Percentiles rank a stretch among this genome's conserved stretches.
Conservation (phyloP, 352 stramenopile genomes). For the Thalassiosira ordinaria region DNA sequence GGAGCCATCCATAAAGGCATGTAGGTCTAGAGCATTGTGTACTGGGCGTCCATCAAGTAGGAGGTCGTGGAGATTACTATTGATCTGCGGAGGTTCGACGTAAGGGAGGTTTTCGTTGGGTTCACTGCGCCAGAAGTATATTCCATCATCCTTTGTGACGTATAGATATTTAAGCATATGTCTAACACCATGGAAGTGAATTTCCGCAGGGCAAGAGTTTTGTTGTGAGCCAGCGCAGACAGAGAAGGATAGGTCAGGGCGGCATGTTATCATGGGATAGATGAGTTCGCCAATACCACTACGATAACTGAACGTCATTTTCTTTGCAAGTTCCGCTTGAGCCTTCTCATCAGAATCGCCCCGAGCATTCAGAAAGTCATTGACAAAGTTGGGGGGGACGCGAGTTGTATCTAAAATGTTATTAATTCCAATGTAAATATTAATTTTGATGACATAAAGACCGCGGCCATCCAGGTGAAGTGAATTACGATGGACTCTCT, state of each 20-base stretch:
- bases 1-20: background rate
- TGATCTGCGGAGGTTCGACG: background rate
- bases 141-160: background rate
- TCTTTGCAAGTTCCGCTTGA: slow-evolving; percentile 14
- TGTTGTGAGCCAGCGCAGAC: background rate
- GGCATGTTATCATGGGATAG: slow-evolving; percentile 30
- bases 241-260: slow-evolving; percentile 15
- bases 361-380: background rate
- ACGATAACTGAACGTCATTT: slow-evolving; percentile 28
- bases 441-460: no score
- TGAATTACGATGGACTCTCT: no score
- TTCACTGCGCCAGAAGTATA: background rate
- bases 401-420: no score
- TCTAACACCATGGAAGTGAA: slow-evolving; percentile 1
- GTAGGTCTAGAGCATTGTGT: background rate
- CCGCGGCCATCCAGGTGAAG: no score
- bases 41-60: background rate
- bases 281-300: slow-evolving; percentile 45
- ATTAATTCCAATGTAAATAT: no score
- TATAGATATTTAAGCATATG: slow-evolving; percentile 10
- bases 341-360: background rate
- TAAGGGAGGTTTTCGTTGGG: background rate
- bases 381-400: background rate
- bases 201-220: background rate
- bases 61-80: background rate